These are phyloP conservation scores for Halophytophthora polymorphica DNA, from an alignment of 352 stramenopile genomes.

Conservation along the genomic window DNA sequence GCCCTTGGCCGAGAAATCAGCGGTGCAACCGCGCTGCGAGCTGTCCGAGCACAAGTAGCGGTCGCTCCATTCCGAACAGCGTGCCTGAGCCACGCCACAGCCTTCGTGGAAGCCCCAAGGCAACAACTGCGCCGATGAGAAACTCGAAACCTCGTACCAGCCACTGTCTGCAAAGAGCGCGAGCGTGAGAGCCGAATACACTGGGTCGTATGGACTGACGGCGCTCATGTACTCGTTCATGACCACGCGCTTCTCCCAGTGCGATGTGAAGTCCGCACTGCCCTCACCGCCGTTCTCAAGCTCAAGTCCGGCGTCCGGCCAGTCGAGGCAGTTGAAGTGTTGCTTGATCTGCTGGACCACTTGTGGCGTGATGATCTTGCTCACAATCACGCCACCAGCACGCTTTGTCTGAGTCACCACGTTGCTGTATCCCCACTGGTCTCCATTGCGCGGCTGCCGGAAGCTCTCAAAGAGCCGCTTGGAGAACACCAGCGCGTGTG, in stretches of 20 bases:
- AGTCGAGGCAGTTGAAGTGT: slow-evolving; percentile 77
- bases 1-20: slow-evolving; percentile 65
- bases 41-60: slow-evolving; percentile 60
- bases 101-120: slow-evolving; percentile 75
- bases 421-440: slow-evolving; percentile 59
- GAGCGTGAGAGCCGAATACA: slow-evolving; percentile 71
- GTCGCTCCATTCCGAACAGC: slow-evolving; percentile 66
- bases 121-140: slow-evolving; percentile 50
- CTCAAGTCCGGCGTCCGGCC: slow-evolving; percentile 55
- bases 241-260: slow-evolving; percentile 82
- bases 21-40: slow-evolving; percentile 47
- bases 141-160: slow-evolving; percentile 73
- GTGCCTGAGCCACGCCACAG: slow-evolving; percentile 53
- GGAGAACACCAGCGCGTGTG: slow-evolving; percentile 79
- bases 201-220: slow-evolving; percentile 66
- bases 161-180: slow-evolving; percentile 80
- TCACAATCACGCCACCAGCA: slow-evolving; percentile 49
- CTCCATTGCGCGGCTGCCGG: slow-evolving; percentile 56
- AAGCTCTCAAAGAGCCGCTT: slow-evolving; percentile 56
- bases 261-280: slow-evolving; percentile 57
- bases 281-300: slow-evolving; percentile 72
- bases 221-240: slow-evolving; percentile 87
- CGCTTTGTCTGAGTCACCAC: slow-evolving; percentile 48
- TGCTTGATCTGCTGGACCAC: slow-evolving; percentile 64
- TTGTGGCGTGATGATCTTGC: slow-evolving; percentile 73